These are phyloP conservation scores for Hymenoscyphus fructigenus DNA, from an alignment of 2,329 filamentous ascomycete genomes.

Conservation along the genomic window DNA sequence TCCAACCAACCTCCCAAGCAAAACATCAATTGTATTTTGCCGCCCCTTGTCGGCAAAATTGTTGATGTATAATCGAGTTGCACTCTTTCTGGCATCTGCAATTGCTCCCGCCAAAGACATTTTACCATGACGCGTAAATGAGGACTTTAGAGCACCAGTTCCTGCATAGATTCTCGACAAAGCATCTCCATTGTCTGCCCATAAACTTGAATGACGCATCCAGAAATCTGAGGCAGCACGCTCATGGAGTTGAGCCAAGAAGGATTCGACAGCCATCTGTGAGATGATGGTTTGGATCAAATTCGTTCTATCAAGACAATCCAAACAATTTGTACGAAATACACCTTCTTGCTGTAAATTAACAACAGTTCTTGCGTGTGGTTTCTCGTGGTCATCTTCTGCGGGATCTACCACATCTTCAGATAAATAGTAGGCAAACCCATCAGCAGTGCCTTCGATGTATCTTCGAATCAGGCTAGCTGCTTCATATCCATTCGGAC, in stretches of 20 bases:
- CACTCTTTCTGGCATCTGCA: constrained; percentile 93
- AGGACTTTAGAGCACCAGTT: constrained; percentile 92
- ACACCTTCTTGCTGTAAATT: constrained; percentile 92
- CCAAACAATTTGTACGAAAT: constrained; percentile 93
- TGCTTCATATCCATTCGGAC: constrained; percentile 82
- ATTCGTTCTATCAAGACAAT: constrained; percentile 94
- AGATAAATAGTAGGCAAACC: constrained; percentile 89
- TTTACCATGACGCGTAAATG: constrained; percentile 90
- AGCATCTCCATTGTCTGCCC: constrained; percentile 96
- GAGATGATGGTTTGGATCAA: constrained; percentile 95
- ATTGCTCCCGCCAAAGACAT: constrained; percentile 93
- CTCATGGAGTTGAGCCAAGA: constrained; percentile 71
- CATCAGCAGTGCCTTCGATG: constrained; percentile 76
- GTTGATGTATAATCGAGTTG: constrained; percentile 92
- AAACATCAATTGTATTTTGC: constrained; percentile 91
- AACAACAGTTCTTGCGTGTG: constrained; percentile 52
- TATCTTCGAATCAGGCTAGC: constrained; percentile 80
- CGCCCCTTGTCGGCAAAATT: constrained; percentile 93
- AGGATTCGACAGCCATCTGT: constrained; percentile 85
- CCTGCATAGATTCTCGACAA: constrained; percentile 95
- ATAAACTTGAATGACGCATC: constrained; percentile 87
- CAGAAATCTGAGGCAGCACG: constrained; percentile 78
- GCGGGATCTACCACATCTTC: constrained; percentile 56
- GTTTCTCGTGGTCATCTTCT: constrained; percentile 41
- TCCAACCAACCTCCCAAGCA: constrained; percentile 81